Base-by-base conservation (phyloP, 129 eudicot genomes). In the Pittosporum tobira region DNA sequence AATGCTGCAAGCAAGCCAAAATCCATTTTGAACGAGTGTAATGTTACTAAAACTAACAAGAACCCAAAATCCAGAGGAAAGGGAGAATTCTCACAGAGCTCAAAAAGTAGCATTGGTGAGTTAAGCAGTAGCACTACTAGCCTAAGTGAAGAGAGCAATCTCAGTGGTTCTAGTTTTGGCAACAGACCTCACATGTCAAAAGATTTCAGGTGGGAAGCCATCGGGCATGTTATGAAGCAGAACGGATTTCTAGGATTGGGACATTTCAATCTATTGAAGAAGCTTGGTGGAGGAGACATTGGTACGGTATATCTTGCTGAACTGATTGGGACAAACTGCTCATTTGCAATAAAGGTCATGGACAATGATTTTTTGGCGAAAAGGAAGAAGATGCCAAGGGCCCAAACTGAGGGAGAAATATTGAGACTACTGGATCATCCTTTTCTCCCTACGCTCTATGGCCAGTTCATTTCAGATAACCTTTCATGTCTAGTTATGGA, bases 271-370 rank as follows among this genome's bases (percentile, higher is more conserved):
- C 75, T 91, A 6, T 57, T 93, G 62, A 84, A 84, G 62, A 93
- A 93, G 59, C 94, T 93, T 56, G 99, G 99, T 18, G 84, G 85
- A 59, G 99, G 99, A 36, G 99, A 93, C 45, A 87, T 93, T 34
- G 99, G 99, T 47, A 87, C 99, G 0, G 99, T 91, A 20, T 91
- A 91, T 75, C 94, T 91, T 49, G 96, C 96, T 12, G 94, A 91
- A 46, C 73, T 91, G 43, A 68, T 81, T 14, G 94, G 86, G 55
- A 84, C 96, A 0, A 73, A 66, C 51, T 87, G 85, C 72, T 84
- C 73, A 5, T 93, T 87, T 71, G 99, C 99, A 6, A 93, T 93
- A 48, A 93, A 93, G 67, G 90, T 93, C 18, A 93, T 93, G 96
- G 99, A 93, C 67, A 93, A 83, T 3, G 99, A 93, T 68, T 93